Evolutionary conservation across 805 yeast species (phyloP), one percentile per base, ranked within the genome.

Genomic region (Candida oleophila): DNA sequence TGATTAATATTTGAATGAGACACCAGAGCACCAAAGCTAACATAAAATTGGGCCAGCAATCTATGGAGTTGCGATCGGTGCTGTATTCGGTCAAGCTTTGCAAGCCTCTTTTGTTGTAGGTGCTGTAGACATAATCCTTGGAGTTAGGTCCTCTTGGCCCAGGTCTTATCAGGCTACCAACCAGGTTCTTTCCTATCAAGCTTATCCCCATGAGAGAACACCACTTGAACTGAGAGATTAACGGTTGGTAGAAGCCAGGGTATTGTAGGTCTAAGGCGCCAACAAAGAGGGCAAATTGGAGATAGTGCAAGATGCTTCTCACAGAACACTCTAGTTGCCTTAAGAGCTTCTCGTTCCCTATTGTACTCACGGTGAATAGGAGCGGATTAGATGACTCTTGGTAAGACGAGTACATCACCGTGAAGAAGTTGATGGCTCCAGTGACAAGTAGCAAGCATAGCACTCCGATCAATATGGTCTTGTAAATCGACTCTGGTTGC

Each of bases 191-290:
- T 20, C 45, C 45, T 8, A 65, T 28, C 3, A 66, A 30, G 12
- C 53, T 43, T 42, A 63, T 52, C 2, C 74, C 74, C 47, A 81
- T 59, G n/a, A 84, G 61, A 1, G 82, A 77, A 37, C 77, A 65
- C 89, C 89, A 83, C 15, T 78, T 61, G 16, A 79, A 55, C 14
- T 72, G 63, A 2, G 80, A 67, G 41, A 81, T 60, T 12, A 79
- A 58, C 0, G 85, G 85, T 49, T 76, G 85, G 48, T 74, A 79
- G 55, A 78, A 82, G 0, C 85, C 87, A 0, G 90, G 89, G 53
- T 78, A 84, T 21, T 69, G 64, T 16, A 84, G 57, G 51, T 74
- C 73, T 22, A 85, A 64, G 3, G 80, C 84, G 4, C 77, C 78
- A 53, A 78, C 69, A 56, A 82, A 79, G 38, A 81, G 72, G 1